Evolutionary conservation across 1,284 basidiomycete genomes (phyloP).

Genomic region (Fomes fomentarius): DNA sequence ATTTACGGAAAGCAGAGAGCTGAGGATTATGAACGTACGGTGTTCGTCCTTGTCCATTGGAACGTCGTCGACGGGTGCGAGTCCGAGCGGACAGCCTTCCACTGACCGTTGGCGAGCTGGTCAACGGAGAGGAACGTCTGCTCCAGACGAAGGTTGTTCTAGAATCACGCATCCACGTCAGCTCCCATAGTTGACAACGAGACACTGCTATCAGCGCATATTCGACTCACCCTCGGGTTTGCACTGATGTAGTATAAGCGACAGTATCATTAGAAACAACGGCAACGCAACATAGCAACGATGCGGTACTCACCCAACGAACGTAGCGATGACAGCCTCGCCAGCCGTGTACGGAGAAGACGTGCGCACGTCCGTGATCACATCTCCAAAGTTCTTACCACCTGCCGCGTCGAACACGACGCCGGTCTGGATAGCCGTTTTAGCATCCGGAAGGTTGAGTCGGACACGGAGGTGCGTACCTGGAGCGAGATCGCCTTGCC

Average conservation of each 20-base stretch:
- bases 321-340: conserved; percentile 63
- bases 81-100: conserved; percentile 69
- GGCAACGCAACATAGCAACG: too few species aligned
- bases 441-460: background rate
- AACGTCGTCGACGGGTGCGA: conserved; percentile 81
- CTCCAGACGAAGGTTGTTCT: conserved; percentile 82
- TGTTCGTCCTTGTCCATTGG: conserved; percentile 64
- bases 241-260: conserved; percentile 44
- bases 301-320: conserved; percentile 54
- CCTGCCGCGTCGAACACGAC: conserved; percentile 66
- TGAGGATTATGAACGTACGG: too few species aligned
- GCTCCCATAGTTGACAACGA: too few species aligned
- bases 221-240: conserved; percentile 68
- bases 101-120: conserved; percentile 50
- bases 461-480: conserved; percentile 41
- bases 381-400: conserved; percentile 66
- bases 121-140: conserved; percentile 76
- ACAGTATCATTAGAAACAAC: background rate
- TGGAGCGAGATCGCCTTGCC: conserved; percentile 70
- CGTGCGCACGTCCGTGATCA: conserved; percentile 61
- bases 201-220: too few species aligned
- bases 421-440: conserved; percentile 45
- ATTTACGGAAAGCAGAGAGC: too few species aligned
- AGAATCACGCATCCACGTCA: background rate
- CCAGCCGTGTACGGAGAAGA: conserved; percentile 54